Evolutionary conservation across 2,329 filamentous ascomycete species (phyloP).

Genomic region (Fusarium protoensiforme): DNA sequence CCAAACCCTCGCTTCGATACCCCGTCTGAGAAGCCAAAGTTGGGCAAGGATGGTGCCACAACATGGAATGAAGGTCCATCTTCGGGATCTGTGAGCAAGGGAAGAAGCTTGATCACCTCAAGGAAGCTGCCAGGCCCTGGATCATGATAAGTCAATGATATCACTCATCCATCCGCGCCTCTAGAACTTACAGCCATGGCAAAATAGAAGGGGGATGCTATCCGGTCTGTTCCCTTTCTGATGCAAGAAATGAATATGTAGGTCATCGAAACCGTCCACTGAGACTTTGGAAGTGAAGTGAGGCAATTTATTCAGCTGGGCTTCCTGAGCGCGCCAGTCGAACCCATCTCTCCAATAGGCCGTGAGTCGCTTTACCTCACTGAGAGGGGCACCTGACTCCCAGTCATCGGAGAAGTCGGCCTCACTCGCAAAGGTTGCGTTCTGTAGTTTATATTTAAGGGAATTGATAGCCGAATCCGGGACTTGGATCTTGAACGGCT

Average conservation of each 20-base stretch:
- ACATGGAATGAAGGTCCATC: slow-evolving; percentile 62
- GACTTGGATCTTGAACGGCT: slow-evolving; percentile 50
- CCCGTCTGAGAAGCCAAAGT: slow-evolving; percentile 55
- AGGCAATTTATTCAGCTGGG: slow-evolving; percentile 66
- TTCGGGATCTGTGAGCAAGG: slow-evolving; percentile 51
- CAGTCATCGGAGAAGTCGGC: slow-evolving; percentile 49
- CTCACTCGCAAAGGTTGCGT: slow-evolving; percentile 44
- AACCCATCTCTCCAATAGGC: slow-evolving; percentile 59
- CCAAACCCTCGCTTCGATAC: slow-evolving; percentile 46
- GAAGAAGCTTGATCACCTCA: slow-evolving; percentile 72
- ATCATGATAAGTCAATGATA: slow-evolving; percentile 51
- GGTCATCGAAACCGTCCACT: slow-evolving; percentile 66
- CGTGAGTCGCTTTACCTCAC: slow-evolving; percentile 49
- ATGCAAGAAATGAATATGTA: slow-evolving; percentile 74
- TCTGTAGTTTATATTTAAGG: slow-evolving; percentile 47
- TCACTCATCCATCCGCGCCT: too few species aligned
- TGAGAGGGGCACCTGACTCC: slow-evolving; percentile 46
- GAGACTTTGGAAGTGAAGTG: slow-evolving; percentile 65
- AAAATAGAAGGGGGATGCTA: slow-evolving; percentile 74
- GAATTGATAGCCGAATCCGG: slow-evolving; percentile 44
- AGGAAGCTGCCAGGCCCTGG: slow-evolving; percentile 74
- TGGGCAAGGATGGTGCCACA: slow-evolving; percentile 68
- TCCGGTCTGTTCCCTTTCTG: slow-evolving; percentile 60
- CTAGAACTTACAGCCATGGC: slow-evolving; percentile 66
- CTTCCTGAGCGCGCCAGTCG: slow-evolving; percentile 71